Evolutionary conservation across 306 rosid genomes (phyloP).

Genomic region (Styphnolobium japonicum): DNA sequence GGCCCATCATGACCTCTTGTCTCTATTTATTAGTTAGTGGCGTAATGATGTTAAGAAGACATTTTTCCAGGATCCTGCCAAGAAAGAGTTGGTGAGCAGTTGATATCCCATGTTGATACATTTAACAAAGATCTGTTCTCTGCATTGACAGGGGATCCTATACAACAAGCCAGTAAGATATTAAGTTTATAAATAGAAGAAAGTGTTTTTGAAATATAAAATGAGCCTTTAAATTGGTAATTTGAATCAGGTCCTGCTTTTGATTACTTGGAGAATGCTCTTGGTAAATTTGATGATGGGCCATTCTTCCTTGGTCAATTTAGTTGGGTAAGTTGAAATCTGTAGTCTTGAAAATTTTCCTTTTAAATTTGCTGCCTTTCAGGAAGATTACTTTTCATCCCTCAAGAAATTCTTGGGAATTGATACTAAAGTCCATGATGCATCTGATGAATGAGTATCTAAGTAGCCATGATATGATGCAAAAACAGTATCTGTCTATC

Average conservation of each 20-base stretch:
- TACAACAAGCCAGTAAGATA: constrained; percentile 42
- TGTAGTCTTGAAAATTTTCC: neutral
- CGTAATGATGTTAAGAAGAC: neutral
- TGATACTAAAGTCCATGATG: neutral
- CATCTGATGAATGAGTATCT: neutral
- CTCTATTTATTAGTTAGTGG: neutral
- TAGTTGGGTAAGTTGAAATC: constrained; percentile 57
- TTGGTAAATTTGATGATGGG: constrained; percentile 67
- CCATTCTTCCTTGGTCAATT: constrained; percentile 74
- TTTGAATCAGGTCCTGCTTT: constrained; percentile 49
- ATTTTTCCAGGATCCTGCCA: constrained; percentile 56
- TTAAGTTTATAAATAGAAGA: constrained; percentile 8
- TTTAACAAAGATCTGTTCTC: constrained; percentile 20
- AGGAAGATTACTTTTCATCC: neutral
- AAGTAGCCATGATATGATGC: neutral
- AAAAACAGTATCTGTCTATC: neutral
- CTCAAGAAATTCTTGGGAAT: neutral
- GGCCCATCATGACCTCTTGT: neutral
- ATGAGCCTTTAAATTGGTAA: neutral
- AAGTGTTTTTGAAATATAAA: neutral
- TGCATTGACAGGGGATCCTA: constrained; percentile 49
- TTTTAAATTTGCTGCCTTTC: neutral
- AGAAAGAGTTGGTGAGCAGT: constrained; percentile 60
- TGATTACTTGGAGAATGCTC: constrained; percentile 79
- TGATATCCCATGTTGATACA: constrained; percentile 49